A percentile compares a stretch with the other conserved stretches of the same genome.
phyloP scores from a whole-genome alignment of 2,329 filamentous ascomycete species.

The Gnomoniopsis sp. region DNA sequence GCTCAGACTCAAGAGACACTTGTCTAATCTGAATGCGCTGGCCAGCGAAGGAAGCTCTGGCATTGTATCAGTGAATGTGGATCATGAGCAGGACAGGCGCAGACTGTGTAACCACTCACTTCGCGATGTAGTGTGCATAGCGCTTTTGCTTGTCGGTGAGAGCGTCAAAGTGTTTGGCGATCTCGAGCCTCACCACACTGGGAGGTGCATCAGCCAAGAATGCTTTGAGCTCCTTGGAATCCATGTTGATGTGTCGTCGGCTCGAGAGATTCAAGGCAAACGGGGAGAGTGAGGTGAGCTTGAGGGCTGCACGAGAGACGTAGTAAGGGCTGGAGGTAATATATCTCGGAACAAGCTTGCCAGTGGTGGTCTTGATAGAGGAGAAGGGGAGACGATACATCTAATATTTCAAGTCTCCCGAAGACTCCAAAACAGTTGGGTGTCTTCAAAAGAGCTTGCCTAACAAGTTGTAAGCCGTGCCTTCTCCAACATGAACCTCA shows the following conservation, averaged over 20 bases:
- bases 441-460: neutral
- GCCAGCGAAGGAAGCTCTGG: slow-evolving; percentile 72
- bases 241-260: slow-evolving; percentile 42
- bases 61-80: slow-evolving; percentile 2
- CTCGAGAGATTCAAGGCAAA: neutral
- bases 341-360: slow-evolving; percentile 15
- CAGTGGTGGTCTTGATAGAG: slow-evolving; percentile 9
- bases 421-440: neutral
- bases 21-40: slow-evolving; percentile 77
- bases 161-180: slow-evolving; percentile 88
- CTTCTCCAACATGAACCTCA: no score
- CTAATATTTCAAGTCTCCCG: slow-evolving; percentile 6
- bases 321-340: neutral
- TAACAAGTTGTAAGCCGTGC: no score
- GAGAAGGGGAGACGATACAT: slow-evolving; percentile 18
- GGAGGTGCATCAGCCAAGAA: slow-evolving; percentile 92
- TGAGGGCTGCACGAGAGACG: neutral
- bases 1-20: slow-evolving; percentile 76
- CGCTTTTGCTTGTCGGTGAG: slow-evolving; percentile 74
- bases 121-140: slow-evolving; percentile 88
- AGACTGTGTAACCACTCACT: slow-evolving; percentile 43
- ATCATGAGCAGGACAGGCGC: slow-evolving; percentile 7
- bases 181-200: slow-evolving; percentile 79
- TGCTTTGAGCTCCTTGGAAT: slow-evolving; percentile 61
- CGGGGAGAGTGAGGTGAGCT: neutral